These are phyloP conservation scores for Cicer judaicum DNA, from an alignment of 306 rosid genomes.

Conservation along the genomic window DNA sequence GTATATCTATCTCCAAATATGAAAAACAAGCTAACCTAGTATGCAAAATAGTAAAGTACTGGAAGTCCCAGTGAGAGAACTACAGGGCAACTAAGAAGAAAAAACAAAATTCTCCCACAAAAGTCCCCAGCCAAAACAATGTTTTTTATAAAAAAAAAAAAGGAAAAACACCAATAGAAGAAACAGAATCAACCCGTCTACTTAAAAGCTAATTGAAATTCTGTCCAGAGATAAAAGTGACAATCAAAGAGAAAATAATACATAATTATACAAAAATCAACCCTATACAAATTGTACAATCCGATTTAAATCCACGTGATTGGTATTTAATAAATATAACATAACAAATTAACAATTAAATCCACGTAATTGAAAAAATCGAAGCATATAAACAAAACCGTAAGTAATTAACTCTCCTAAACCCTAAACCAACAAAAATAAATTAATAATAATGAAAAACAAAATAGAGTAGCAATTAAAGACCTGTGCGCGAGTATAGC, in stretches of 20 bases:
- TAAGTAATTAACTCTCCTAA: background rate
- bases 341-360: background rate
- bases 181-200: background rate
- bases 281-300: background rate
- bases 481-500: conserved; percentile 82
- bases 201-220: background rate
- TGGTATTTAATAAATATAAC: background rate
- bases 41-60: background rate
- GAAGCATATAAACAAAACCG: background rate
- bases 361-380: background rate
- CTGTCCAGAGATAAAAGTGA: background rate
- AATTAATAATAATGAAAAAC: background rate
- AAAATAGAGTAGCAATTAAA: background rate
- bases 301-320: background rate
- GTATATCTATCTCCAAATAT: background rate
- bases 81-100: background rate
- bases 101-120: background rate
- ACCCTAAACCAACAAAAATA: background rate
- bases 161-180: background rate
- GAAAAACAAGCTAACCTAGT: background rate
- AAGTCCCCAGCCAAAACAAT: no score
- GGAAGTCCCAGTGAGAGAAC: background rate
- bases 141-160: no score
- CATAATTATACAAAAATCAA: background rate
- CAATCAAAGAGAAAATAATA: background rate